Evolutionary conservation across 495 filamentous ascomycete species (phyloP), one percentile per base, ranked within the genome.

Genomic region (Hypoxylon trugodes): DNA sequence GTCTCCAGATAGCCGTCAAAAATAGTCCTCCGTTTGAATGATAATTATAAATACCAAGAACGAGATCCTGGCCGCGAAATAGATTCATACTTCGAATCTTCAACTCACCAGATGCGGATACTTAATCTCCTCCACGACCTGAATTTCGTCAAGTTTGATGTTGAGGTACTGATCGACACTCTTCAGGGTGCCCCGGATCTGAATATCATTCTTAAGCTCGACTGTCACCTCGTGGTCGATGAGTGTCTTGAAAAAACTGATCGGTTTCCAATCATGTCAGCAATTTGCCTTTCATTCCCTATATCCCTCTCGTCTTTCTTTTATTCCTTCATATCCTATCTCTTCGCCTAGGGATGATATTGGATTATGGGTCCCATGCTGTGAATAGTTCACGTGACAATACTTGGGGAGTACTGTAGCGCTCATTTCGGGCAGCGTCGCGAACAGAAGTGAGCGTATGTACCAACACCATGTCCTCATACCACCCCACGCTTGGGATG

Each of bases 201-300:
- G 90, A 63, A 98, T 94, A 77, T 98, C 95, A 76, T 98, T 98
- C 80, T 98, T 98, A 76, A 98, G 90, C 79, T 98, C 95, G 76
- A 98, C 92, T 33, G 92, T 98, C 50, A 87, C 85, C 80, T 94
- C 88, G 73, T 97, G 91, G 83, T 97, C 95, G 73, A 97, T 95
- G 68, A 98, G 90, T 53, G 95, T 98, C 78, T 98, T 98, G 88
- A 98, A 98, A 85, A 98, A 98, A 79, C 96, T 97, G 67, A 18
- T 28, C n/a, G n/a, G n/a, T 32, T 26, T 33, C 16, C 33, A 13
- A 22, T 9, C 16, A 35, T 2, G 66, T 56, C 42, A 59, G 47
- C 36, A 3, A 35, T 22, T 36, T 26, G 10, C 10, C 41, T 63
- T 22, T 43, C 53, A n/a, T n/a, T n/a, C n/a, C n/a, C n/a, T n/a